Evolutionary conservation across 257 asterid genomes (phyloP).

Genomic region (Sherardia arvensis): DNA sequence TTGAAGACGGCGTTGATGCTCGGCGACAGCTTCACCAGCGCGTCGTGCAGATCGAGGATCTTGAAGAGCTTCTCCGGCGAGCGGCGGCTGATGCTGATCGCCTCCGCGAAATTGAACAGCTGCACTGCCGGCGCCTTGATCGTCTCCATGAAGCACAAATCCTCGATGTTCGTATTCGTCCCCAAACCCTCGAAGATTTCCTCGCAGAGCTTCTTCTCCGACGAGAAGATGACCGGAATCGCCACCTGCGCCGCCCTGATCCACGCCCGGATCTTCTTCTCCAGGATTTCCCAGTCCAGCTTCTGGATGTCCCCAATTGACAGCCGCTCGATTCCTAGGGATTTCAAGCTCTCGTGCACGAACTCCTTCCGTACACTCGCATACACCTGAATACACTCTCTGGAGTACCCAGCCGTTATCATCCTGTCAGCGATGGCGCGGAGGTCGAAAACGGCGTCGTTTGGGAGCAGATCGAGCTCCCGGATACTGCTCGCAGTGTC

Average conservation of each 20-base stretch:
- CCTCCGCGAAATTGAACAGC: conserved; percentile 78
- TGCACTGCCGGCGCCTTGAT: conserved; percentile 80
- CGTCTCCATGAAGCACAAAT: conserved; percentile 71
- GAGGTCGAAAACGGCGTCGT: conserved; percentile 63
- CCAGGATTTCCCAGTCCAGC: conserved; percentile 73
- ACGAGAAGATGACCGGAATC: conserved; percentile 60
- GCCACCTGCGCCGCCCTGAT: conserved; percentile 67
- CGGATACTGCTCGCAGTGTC: conserved; percentile 52
- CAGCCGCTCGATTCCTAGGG: conserved; percentile 54
- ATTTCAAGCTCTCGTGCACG: conserved; percentile 49
- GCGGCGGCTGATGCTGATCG: conserved; percentile 65
- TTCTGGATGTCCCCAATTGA: conserved; percentile 84
- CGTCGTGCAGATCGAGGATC: conserved; percentile 79
- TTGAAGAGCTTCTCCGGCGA: conserved; percentile 88
- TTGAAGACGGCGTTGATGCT: conserved; percentile 66
- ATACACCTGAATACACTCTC: conserved; percentile 85
- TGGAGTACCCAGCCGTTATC: conserved; percentile 50
- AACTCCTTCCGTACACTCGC: conserved; percentile 68
- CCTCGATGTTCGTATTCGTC: conserved; percentile 28
- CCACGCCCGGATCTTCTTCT: conserved; percentile 81
- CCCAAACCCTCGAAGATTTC: conserved; percentile 66
- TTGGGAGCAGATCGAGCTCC: conserved; percentile 63
- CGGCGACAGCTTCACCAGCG: conserved; percentile 61
- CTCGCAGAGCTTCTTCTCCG: conserved; percentile 70
- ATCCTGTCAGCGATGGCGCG: conserved; percentile 80